Conservation (phyloP, 768 basidiomycete species). For the Melanogaster broomeanus region DNA sequence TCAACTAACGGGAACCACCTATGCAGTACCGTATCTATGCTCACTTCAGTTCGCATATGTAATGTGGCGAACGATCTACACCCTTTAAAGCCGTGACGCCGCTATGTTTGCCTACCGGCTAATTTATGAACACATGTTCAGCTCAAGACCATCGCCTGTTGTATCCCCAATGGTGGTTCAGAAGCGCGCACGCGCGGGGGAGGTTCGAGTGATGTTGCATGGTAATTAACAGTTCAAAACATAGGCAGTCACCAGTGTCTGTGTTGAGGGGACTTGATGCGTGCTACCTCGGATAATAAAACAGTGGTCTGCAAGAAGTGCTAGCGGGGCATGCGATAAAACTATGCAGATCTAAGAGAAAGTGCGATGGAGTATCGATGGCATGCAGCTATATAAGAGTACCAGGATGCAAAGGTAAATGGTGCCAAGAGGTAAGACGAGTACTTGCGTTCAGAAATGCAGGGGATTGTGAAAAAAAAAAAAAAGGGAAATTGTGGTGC, state of each 20-base stretch:
- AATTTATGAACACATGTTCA: too few relatives aligned
- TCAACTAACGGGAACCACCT: too few relatives aligned
- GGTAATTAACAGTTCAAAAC: background rate
- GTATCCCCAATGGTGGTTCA: too few relatives aligned
- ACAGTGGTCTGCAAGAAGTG: constrained; percentile 15
- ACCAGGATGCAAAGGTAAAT: constrained; percentile 16
- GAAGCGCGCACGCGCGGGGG: too few relatives aligned
- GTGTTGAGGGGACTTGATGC: constrained; percentile 19
- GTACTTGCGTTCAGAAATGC: constrained; percentile 26
- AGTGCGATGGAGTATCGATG: constrained; percentile 14
- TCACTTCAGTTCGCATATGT: too few relatives aligned
- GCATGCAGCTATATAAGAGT: constrained; percentile 26
- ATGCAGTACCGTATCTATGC: too few relatives aligned
- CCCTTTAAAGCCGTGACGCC: too few relatives aligned
- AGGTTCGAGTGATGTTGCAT: too few relatives aligned
- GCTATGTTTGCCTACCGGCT: too few relatives aligned
- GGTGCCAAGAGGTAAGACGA: constrained; percentile 17
- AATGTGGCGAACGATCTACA: too few relatives aligned
- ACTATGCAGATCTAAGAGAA: constrained; percentile 18
- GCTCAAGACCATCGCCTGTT: too few relatives aligned
- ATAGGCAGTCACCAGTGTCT: constrained; percentile 17
- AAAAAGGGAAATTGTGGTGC: constrained; percentile 17
- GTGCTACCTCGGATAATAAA: constrained; percentile 7
- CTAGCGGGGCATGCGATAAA: constrained; percentile 9
- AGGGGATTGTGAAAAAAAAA: constrained; percentile 13